Conservation (phyloP, 768 basidiomycete species). For the Tricholoma furcatifolium region DNA sequence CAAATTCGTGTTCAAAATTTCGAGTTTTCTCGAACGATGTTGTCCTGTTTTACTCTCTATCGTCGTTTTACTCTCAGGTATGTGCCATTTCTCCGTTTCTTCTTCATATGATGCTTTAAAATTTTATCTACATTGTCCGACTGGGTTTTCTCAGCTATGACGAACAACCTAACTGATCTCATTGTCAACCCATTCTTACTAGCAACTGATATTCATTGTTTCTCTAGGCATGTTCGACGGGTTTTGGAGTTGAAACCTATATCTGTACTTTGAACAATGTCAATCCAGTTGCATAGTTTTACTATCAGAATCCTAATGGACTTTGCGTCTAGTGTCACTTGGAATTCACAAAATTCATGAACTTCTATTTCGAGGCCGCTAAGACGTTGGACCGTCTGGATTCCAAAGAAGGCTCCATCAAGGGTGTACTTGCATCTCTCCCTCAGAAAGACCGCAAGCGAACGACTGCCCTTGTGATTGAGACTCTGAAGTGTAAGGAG, state of each 20-base stretch:
- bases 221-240: neutral
- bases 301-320: slow-evolving; percentile 16
- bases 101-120: slow-evolving; percentile 52
- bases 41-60: no score
- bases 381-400: slow-evolving; percentile 83
- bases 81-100: slow-evolving; percentile 4
- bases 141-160: slow-evolving; percentile 49
- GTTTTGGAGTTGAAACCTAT: slow-evolving; percentile 3
- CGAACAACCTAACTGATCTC: slow-evolving; percentile 39
- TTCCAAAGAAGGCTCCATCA: slow-evolving; percentile 89
- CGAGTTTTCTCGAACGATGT: neutral
- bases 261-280: slow-evolving; percentile 15
- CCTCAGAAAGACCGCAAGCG: slow-evolving; percentile 76
- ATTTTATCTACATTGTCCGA: slow-evolving; percentile 95
- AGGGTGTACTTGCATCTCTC: slow-evolving; percentile 72
- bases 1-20: slow-evolving; percentile 6
- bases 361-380: slow-evolving; percentile 93
- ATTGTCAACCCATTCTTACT: slow-evolving; percentile 14
- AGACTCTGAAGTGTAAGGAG: slow-evolving; percentile 89
- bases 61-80: neutral
- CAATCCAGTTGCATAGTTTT: slow-evolving; percentile 15
- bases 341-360: slow-evolving; percentile 53
- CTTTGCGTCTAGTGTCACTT: slow-evolving; percentile 27
- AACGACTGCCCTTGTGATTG: slow-evolving; percentile 85
- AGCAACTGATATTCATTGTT: slow-evolving; percentile 6